Conservation (phyloP, 768 basidiomycete species). For the Psilocybe azurescens region DNA sequence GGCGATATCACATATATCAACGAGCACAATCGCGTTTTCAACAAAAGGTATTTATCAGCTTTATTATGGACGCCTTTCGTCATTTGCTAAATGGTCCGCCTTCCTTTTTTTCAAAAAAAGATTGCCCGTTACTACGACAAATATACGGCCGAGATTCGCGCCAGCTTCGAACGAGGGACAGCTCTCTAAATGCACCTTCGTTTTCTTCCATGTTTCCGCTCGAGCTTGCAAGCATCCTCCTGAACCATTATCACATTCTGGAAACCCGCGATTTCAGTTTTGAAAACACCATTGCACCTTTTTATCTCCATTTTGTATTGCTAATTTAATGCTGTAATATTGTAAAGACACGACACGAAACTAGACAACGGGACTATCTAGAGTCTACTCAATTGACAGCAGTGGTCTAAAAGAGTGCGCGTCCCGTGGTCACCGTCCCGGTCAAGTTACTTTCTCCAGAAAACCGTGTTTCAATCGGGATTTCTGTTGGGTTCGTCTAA, state of each 20-base stretch:
- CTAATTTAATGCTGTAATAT: slow-evolving; percentile 4
- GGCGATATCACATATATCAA: slow-evolving; percentile 99
- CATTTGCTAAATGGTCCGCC: neutral
- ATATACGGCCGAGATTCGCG: slow-evolving; percentile 94
- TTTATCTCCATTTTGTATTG: neutral
- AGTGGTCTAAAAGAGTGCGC: too few relatives aligned
- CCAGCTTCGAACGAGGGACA: slow-evolving; percentile 97
- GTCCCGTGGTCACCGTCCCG: too few relatives aligned
- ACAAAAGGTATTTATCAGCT: slow-evolving; percentile 76
- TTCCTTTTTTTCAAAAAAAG: slow-evolving; percentile 42
- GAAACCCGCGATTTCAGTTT: neutral
- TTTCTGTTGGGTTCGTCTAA: too few relatives aligned
- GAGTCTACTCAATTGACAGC: too few relatives aligned
- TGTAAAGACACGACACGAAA: neutral
- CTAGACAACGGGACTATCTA: too few relatives aligned
- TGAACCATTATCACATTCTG: neutral
- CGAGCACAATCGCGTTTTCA: slow-evolving; percentile 96
- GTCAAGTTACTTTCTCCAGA: too few relatives aligned
- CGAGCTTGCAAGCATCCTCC: neutral
- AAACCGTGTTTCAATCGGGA: too few relatives aligned
- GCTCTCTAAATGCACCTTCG: slow-evolving; percentile 50
- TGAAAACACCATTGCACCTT: neutral
- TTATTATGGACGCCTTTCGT: neutral
- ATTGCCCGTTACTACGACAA: slow-evolving; percentile 97
- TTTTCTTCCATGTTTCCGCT: neutral